Percentiles rank a stretch among this genome's conserved stretches.
Evolutionary conservation across 768 basidiomycete genomes (phyloP).

Genomic region (Pholiota conissans): DNA sequence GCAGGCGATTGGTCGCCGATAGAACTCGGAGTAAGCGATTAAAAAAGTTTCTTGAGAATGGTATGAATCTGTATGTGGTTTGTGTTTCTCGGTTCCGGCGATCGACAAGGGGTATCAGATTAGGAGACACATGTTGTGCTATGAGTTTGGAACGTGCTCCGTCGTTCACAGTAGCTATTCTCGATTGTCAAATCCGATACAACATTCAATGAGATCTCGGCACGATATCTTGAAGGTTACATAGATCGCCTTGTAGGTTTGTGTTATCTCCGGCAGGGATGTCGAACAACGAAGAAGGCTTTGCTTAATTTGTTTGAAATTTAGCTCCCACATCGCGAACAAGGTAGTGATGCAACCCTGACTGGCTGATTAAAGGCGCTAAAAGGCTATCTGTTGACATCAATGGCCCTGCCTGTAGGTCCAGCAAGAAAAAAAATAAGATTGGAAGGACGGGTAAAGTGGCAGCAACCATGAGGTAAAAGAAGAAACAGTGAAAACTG

Average conservation of each 20-base stretch:
- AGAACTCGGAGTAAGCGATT: not conserved
- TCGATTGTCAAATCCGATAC: not conserved
- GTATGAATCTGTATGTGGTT: not conserved
- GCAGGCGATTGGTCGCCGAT: not conserved
- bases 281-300: not conserved
- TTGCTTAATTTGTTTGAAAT: not conserved
- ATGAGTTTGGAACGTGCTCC: not conserved
- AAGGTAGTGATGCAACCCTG: slow-evolving; percentile 1
- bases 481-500: slow-evolving; percentile 1
- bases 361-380: not conserved
- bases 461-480: slow-evolving; percentile 31
- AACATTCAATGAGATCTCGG: not conserved
- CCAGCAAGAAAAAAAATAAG: not conserved
- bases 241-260: not conserved
- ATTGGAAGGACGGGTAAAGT: slow-evolving; percentile 1
- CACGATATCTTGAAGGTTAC: not conserved
- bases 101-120: not conserved
- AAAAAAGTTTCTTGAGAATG: not conserved
- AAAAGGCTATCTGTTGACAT: not conserved
- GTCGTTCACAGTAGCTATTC: not conserved
- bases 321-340: not conserved
- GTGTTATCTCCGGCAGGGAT: not conserved
- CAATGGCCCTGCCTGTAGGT: not conserved
- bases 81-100: not conserved
- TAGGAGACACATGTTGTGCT: not conserved